Evolutionary conservation across 2,329 filamentous ascomycete genomes (phyloP).

Genomic region (Gremmenia infestans): DNA sequence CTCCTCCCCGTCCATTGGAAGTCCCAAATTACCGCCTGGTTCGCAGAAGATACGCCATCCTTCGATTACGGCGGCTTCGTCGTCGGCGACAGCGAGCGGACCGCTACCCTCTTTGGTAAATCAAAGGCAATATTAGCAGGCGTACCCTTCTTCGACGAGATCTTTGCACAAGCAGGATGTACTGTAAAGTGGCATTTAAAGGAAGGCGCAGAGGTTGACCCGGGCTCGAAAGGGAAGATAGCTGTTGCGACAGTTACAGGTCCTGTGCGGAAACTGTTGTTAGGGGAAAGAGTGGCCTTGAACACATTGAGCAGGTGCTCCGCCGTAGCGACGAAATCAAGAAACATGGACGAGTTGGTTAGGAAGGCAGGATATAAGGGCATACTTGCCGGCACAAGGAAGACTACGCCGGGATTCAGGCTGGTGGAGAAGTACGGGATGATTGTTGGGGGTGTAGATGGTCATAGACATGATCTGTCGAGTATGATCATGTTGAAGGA

Average conservation of each 20-base stretch:
- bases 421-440: conserved; percentile 98
- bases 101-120: conserved; percentile 64
- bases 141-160: conserved; percentile 90
- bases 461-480: conserved; percentile 84
- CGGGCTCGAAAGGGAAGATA: conserved; percentile 47
- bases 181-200: conserved; percentile 80
- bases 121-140: conserved; percentile 80
- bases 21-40: conserved; percentile 73
- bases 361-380: conserved; percentile 70
- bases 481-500: conserved; percentile 99
- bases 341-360: conserved; percentile 50
- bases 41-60: conserved; percentile 91
- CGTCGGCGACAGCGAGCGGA: conserved; percentile 65
- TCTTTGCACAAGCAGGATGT: conserved; percentile 86
- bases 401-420: conserved; percentile 94
- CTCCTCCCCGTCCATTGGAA: conserved; percentile 85
- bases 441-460: conserved; percentile 87
- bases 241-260: conserved; percentile 78
- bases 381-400: conserved; percentile 87
- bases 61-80: conserved; percentile 98
- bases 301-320: conserved; percentile 90
- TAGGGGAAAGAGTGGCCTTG: conserved; percentile 90
- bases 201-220: conserved; percentile 67
- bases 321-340: conserved; percentile 72
- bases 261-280: conserved; percentile 68